A percentile compares a stretch with the other conserved stretches of the same genome.
Conservation (phyloP, 495 filamentous ascomycete genomes). For the Neurospora tetraspora region DNA sequence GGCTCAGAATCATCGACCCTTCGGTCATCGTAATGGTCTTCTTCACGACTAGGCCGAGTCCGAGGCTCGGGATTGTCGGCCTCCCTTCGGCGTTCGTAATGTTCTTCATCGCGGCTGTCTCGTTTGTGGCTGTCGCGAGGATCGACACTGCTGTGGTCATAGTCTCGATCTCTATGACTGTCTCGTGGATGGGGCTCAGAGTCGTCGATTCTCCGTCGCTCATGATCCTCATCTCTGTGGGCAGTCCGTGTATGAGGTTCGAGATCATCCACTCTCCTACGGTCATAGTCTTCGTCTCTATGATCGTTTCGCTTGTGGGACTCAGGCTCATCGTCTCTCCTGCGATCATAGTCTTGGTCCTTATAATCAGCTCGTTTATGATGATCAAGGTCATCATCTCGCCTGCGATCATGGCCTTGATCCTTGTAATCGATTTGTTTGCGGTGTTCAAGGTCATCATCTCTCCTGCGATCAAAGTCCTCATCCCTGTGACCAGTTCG, state of each 20-base stretch:
- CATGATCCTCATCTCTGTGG: slow-evolving; percentile 5
- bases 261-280: slow-evolving; percentile 14
- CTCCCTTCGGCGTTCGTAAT: slow-evolving; percentile 12
- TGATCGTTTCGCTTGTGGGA: neutral
- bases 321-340: neutral
- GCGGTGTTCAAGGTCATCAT: slow-evolving; percentile 6
- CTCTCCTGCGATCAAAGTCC: slow-evolving; percentile 12
- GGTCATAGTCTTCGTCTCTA: slow-evolving; percentile 13
- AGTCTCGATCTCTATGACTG: slow-evolving; percentile 6
- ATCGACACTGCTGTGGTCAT: neutral
- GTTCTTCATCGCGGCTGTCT: neutral
- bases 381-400: slow-evolving; percentile 3
- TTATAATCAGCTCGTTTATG: neutral
- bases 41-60: neutral
- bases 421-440: slow-evolving; percentile 1
- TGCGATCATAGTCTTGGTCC: slow-evolving; percentile 1
- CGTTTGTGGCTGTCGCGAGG: neutral
- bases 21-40: neutral
- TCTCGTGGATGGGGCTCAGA: slow-evolving; percentile 13
- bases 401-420: neutral
- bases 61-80: neutral
- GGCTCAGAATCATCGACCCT: neutral
- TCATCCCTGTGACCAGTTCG: slow-evolving; percentile 4
- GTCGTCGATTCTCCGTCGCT: slow-evolving; percentile 4
- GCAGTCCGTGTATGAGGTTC: slow-evolving; percentile 6